Evolutionary conservation across 129 eudicot species (phyloP), one percentile per base, ranked within the genome.

Genomic region (Kitagawia praeruptora): DNA sequence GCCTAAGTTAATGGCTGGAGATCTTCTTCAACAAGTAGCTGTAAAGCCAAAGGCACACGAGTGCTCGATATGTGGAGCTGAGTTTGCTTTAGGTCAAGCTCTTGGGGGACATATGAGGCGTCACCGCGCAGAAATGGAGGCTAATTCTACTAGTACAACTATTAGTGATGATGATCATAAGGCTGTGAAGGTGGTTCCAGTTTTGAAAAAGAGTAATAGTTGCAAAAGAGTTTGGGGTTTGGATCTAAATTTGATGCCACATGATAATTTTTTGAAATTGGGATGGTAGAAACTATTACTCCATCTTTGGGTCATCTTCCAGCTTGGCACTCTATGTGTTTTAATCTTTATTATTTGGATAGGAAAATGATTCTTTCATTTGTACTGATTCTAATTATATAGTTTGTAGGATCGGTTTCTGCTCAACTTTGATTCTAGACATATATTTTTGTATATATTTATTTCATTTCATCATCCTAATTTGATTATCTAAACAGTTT

Each of bases 51-150:
- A 81, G 80, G 21, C 18, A 16, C 88, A 85, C 51, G 80, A 56
- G 38, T 81, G 88, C 70, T 63, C 80, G 0, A 81, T 85, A 7
- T 85, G 88, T 6, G 88, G 88, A 10, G 38, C 38, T 6, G 79
- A 78, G 49, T 84, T 84, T 51, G 63, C 82, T n/a, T n/a, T 69
- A 13, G 86, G 86, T 12, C 86, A 83, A 67, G 83, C 86, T 4
- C 77, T 83, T 0, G 86, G 86, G 4, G 86, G 86, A 15, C 87
- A 84, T 77, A 84, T 84, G 87, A 72, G 84, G 28, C 75, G 84
- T 13, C 87, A 84, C 80, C 78, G 87, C 3, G 56, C 77, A 11
- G 56, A 48, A 27, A 10, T 81, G 61, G 64, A 28, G 38, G 7
- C 21, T 70, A 70, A 44, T 42, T 76, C 70, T 23, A 38, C 19